Conservation (phyloP, 2,329 filamentous ascomycete genomes). For the Mycogone perniciosa region DNA sequence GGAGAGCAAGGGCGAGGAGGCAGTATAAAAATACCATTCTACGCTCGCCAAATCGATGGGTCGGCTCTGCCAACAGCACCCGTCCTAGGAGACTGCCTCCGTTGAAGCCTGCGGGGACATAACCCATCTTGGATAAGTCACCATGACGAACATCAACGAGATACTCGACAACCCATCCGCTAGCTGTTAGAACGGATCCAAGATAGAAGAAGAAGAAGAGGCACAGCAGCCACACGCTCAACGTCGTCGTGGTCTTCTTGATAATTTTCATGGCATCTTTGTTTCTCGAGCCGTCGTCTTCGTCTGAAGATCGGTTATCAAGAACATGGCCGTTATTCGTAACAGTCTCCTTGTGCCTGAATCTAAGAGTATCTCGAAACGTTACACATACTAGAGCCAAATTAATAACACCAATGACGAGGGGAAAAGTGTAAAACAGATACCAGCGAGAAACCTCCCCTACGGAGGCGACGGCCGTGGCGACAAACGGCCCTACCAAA, state of each 20-base stretch:
- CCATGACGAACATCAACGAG: constrained; percentile 54
- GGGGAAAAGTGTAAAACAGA: constrained; percentile 49
- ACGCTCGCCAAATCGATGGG: constrained; percentile 51
- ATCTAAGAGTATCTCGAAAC: constrained; percentile 42
- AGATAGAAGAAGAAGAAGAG: constrained; percentile 60
- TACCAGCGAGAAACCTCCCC: constrained; percentile 38
- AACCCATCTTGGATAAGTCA: constrained; percentile 51
- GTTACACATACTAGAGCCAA: constrained; percentile 38
- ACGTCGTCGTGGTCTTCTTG: constrained; percentile 36
- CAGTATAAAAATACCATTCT: constrained; percentile 52
- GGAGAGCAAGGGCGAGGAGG: constrained; percentile 44
- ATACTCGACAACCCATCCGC: constrained; percentile 60
- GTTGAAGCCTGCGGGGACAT: constrained; percentile 55
- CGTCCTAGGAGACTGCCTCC: constrained; percentile 53
- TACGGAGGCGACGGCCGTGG: constrained; percentile 42
- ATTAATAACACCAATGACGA: constrained; percentile 48
- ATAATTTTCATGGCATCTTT: constrained; percentile 37
- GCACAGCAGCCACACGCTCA: constrained; percentile 51
- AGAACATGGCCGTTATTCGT: constrained; percentile 10
- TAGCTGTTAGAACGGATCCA: constrained; percentile 47
- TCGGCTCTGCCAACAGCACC: constrained; percentile 52
- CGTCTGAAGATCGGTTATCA: background rate
- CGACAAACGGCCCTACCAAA: constrained; percentile 50
- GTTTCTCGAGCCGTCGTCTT: constrained; percentile 11
- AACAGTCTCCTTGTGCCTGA: constrained; percentile 17